Evolutionary conservation across 2,329 filamentous ascomycete species (phyloP), one percentile per base, ranked within the genome.

Genomic region (Ustulina deusta): DNA sequence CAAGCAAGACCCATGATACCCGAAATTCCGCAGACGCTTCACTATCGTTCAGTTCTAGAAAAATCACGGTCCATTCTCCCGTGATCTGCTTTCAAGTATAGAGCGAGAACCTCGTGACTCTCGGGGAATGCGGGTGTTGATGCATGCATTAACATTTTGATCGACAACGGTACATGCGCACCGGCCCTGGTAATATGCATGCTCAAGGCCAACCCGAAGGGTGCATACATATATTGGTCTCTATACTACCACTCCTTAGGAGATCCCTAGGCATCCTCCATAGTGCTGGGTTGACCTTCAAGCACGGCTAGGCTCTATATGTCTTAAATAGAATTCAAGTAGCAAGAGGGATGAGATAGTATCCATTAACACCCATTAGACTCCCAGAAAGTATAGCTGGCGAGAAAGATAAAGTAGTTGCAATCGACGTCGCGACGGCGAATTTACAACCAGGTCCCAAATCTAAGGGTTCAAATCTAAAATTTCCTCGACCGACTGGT

Each of bases 401-500:
- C 11, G 6, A 56, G 34, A 10, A 32, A 42, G 13, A 25, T 10
- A 13, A 38, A 15, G n/a, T 34, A 17, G 51, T 15, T 25, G 3
- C 5, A 55, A 40, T 38, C 5, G n/a, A 15, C 22, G 13, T n/a
- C 25, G 20, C n/a, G 6, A 49, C 29, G 27, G 3, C 25, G 20
- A 36, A 49, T n/a, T 36, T 61, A 9, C 11, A 49, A 10, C 29
- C 17, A 27, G 22, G 22, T n/a, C 15, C 32, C n/a, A 20, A 25
- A 3, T 27, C 32, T 22, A 38, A 40, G 10, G 17, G 20, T 36
- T 56, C 42, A 71, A 20, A 59, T 59, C 56, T 11, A 72, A 44
- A 22, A 70, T 68, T 13, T 74, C 73, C 25, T 73, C 72, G 27
- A 66, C 65, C 9, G 67, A 61, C 44, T 61, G 25, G 49, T 74